A percentile compares a stretch with the other conserved stretches of the same genome.
Evolutionary conservation across 78 protist genomes (phyloP).

Genomic region (Polysphondylium violaceum): DNA sequence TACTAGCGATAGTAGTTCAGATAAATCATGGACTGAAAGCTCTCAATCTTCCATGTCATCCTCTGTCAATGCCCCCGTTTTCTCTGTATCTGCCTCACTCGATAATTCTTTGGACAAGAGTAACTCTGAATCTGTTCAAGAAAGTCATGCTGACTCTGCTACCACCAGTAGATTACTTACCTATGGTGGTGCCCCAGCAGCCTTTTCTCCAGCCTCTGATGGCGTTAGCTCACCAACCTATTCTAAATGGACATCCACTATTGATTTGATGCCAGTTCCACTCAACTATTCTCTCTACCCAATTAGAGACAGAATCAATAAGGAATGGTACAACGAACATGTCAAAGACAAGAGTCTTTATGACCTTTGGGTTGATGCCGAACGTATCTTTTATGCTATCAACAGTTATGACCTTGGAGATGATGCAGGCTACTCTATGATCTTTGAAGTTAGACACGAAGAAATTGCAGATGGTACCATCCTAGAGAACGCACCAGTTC

Average conservation of each 20-base stretch:
- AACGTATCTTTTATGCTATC: too few relatives aligned
- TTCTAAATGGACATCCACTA: neutral
- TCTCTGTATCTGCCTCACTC: neutral
- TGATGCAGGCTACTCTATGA: too few relatives aligned
- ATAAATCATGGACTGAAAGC: neutral
- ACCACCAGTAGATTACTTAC: neutral
- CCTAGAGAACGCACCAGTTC: too few relatives aligned
- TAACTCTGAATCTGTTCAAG: neutral
- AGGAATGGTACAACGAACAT: too few relatives aligned
- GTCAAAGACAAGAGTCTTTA: too few relatives aligned
- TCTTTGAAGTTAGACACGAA: too few relatives aligned
- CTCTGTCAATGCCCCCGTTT: neutral
- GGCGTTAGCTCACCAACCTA: neutral
- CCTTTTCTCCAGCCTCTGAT: conserved; percentile 5
- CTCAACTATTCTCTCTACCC: neutral
- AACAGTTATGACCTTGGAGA: too few relatives aligned
- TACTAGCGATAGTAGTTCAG: neutral
- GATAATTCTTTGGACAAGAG: neutral
- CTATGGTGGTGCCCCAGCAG: conserved; percentile 26
- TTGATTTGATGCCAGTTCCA: conserved; percentile 21
- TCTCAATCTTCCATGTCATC: neutral
- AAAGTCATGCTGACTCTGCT: neutral
- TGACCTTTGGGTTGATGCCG: too few relatives aligned
- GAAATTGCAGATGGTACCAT: too few relatives aligned
- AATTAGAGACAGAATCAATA: conserved; percentile 5